Base-by-base conservation (phyloP, 139 green algal genomes). In the Chlorella sp. region DNA sequence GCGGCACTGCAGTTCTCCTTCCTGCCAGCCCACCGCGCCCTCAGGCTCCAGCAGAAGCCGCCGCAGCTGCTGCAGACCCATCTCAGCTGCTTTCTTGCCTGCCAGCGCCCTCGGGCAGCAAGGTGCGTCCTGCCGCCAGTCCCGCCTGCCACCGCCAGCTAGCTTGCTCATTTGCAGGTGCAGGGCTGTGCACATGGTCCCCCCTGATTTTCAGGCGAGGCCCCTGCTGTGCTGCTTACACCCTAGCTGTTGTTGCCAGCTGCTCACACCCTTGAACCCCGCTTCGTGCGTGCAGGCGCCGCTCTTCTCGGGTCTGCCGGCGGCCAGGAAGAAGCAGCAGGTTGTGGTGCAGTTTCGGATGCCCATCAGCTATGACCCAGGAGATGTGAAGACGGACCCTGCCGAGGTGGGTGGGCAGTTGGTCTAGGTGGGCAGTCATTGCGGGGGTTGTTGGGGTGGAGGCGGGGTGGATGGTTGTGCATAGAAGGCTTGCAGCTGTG, bases 231-330 rank as follows among this genome's bases (percentile, higher is more conserved):
- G 81, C 53, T 32, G 24, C 3, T 24, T 61, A 19, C 36, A 7
- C 37, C 69, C 30, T 12, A 16, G 12, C 69, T 78, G 32, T 40
- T n/a, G n/a, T n/a, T n/a, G n/a, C n/a, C n/a, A n/a, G n/a, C n/a
- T n/a, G n/a, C n/a, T n/a, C n/a, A n/a, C 71, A 15, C n/a, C 77
- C 37, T 28, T 57, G 16, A 9, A 73, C 60, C 2, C 11, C 11
- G 15, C n/a, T n/a, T n/a, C n/a, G n/a, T n/a, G n/a, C 40, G 18
- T 28, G 21, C 77, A 90, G 87, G 87, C 16, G 19, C 78, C 87
- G 36, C 87, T 90, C 34, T 90, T 90, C 78, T 90, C 87, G 28
- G 87, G 87, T 2, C 77, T 90, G 40, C 87, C 87, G 0, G 83
- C 83, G 0, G 66, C 83, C 66, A 80, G n/a, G 37, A 79, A 88